These are phyloP conservation scores for Aquilaria malaccensis DNA, from an alignment of 345 rosid species.

Conservation along the genomic window DNA sequence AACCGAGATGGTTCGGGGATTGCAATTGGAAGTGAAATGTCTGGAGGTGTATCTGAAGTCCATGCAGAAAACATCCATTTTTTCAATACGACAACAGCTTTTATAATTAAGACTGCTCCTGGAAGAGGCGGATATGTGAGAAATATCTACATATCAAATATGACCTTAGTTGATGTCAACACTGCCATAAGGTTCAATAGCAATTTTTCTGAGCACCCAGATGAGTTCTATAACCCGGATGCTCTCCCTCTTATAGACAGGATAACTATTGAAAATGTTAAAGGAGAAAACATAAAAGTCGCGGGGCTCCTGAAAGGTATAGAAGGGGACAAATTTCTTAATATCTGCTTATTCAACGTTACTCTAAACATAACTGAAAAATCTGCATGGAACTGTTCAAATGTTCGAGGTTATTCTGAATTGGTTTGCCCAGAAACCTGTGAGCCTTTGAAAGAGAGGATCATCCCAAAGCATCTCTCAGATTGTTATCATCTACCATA, in stretches of 20 bases:
- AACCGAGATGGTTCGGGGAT: constrained; percentile 70
- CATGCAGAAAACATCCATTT: constrained; percentile 51
- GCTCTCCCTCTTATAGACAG: constrained; percentile 69
- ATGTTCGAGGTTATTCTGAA: constrained; percentile 69
- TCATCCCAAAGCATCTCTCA: constrained; percentile 52
- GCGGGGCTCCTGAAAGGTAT: constrained; percentile 91
- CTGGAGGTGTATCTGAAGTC: constrained; percentile 90
- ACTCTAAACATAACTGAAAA: constrained; percentile 34
- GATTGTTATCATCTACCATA: constrained; percentile 60
- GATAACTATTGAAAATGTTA: constrained; percentile 62
- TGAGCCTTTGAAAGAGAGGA: constrained; percentile 43
- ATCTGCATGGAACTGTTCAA: constrained; percentile 78
- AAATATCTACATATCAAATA: constrained; percentile 57
- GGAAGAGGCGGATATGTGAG: constrained; percentile 95
- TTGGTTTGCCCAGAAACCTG: constrained; percentile 71
- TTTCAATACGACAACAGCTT: constrained; percentile 55
- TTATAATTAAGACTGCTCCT: constrained; percentile 78
- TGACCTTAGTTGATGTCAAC: constrained; percentile 50
- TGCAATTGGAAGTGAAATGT: constrained; percentile 96
- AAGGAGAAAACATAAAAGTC: constrained; percentile 49
- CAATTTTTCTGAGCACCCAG: constrained; percentile 85
- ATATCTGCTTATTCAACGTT: constrained; percentile 74
- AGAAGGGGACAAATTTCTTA: constrained; percentile 55
- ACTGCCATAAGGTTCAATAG: constrained; percentile 66
- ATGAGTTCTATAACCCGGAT: constrained; percentile 51